Percentiles rank a stretch among this genome's conserved stretches.
phyloP scores from a whole-genome alignment of 768 basidiomycete genomes.

The Xerocomellus intermedius region DNA sequence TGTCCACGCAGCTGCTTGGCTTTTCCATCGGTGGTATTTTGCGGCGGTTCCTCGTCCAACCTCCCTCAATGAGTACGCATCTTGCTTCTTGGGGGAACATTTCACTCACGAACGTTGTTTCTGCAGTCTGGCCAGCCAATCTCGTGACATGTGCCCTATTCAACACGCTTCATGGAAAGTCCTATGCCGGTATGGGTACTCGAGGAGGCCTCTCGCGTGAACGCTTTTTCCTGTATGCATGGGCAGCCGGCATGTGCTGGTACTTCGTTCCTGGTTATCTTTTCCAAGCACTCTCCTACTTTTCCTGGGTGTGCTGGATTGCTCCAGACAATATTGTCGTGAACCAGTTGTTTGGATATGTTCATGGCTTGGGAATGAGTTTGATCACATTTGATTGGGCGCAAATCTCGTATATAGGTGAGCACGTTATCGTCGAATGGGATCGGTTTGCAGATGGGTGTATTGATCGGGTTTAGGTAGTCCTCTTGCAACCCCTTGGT shows the following conservation, averaged over 20 bases:
- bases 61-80: slow-evolving; percentile 59
- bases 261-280: slow-evolving; percentile 75
- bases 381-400: slow-evolving; percentile 82
- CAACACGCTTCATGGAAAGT: slow-evolving; percentile 68
- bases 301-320: slow-evolving; percentile 66
- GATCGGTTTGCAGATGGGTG: background rate
- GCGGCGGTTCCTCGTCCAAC: slow-evolving; percentile 62
- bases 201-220: slow-evolving; percentile 51
- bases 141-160: slow-evolving; percentile 69
- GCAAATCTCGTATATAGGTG: slow-evolving; percentile 46
- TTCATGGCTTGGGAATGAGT: slow-evolving; percentile 59
- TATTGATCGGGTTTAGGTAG: slow-evolving; percentile 15
- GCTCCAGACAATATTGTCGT: slow-evolving; percentile 64
- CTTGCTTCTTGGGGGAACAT: background rate
- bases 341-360: slow-evolving; percentile 74
- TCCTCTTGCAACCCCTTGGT: slow-evolving; percentile 80
- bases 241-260: slow-evolving; percentile 34
- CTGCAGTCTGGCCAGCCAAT: slow-evolving; percentile 70
- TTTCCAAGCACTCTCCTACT: slow-evolving; percentile 62
- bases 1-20: slow-evolving; percentile 72
- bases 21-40: slow-evolving; percentile 58
- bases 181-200: slow-evolving; percentile 41
- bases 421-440: background rate
- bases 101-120: slow-evolving; percentile 27
- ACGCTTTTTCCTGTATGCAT: slow-evolving; percentile 49